These are phyloP conservation scores for Suillus ampliporus DNA, from an alignment of 768 basidiomycete genomes.

Conservation along the genomic window DNA sequence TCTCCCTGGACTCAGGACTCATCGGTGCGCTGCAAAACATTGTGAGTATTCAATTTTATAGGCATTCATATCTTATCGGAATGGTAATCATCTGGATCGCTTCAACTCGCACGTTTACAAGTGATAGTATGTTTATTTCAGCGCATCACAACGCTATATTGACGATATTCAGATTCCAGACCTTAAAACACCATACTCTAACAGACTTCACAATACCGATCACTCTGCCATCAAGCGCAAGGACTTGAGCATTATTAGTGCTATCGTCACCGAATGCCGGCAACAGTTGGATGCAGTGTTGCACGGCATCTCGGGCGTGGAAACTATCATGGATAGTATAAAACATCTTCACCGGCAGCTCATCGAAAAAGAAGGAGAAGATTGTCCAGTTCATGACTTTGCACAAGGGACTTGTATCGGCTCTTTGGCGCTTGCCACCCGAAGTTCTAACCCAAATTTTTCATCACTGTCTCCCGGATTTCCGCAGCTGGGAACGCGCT, in stretches of 20 bases:
- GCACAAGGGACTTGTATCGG: constrained; percentile 29
- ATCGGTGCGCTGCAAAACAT: neutral
- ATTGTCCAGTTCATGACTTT: constrained; percentile 20
- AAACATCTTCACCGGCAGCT: constrained; percentile 17
- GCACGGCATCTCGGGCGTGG: constrained; percentile 17
- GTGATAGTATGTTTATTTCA: neutral
- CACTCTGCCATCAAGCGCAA: neutral
- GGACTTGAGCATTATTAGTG: constrained; percentile 7
- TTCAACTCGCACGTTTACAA: neutral
- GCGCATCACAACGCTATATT: neutral
- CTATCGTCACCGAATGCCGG: constrained; percentile 22
- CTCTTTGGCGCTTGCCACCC: constrained; percentile 46
- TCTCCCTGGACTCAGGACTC: neutral
- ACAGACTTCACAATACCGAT: constrained; percentile 15
- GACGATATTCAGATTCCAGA: constrained; percentile 15
- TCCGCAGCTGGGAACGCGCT: constrained; percentile 29
- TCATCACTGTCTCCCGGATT: constrained; percentile 38
- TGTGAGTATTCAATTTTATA: neutral
- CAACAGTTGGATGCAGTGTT: constrained; percentile 22
- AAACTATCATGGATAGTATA: constrained; percentile 23
- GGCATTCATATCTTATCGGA: no score
- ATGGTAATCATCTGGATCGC: neutral
- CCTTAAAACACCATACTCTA: constrained; percentile 26
- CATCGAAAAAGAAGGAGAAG: constrained; percentile 20
- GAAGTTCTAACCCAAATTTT: constrained; percentile 57